Percentiles rank a stretch among this genome's conserved stretches.
Evolutionary conservation across 208 protist genomes (phyloP).

Genomic region (Acanthamoeba sp.): DNA sequence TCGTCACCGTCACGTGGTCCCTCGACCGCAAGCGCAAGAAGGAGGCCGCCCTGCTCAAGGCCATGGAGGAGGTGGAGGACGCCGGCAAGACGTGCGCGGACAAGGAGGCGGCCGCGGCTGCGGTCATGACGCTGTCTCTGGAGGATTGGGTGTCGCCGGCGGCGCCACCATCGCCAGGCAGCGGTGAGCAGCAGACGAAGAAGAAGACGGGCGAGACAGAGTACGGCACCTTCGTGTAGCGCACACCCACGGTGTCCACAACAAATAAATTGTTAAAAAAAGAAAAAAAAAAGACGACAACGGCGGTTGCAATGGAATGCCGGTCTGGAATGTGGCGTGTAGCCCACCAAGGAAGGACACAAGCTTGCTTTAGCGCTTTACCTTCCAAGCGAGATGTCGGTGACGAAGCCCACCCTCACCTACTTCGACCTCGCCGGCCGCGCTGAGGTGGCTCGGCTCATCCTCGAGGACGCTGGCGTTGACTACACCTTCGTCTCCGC

Average conservation of each 20-base stretch:
- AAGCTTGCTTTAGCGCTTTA: too few relatives aligned
- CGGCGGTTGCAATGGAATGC: too few relatives aligned
- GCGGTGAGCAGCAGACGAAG: background rate
- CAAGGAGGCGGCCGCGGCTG: background rate
- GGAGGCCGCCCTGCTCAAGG: background rate
- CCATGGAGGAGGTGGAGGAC: background rate
- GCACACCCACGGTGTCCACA: conserved; percentile 22
- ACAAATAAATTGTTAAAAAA: too few relatives aligned
- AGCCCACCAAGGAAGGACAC: too few relatives aligned
- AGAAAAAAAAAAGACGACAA: too few relatives aligned
- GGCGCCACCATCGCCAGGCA: background rate
- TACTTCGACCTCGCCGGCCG: conserved; percentile 11
- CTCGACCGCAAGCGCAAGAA: conserved; percentile 22
- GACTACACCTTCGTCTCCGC: conserved; percentile 13
- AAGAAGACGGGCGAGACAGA: background rate
- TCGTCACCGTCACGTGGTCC: conserved; percentile 36
- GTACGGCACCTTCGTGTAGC: conserved; percentile 50
- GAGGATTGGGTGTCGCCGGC: background rate
- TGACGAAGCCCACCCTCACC: conserved; percentile 48
- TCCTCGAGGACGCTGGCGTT: background rate
- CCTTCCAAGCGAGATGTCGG: too few relatives aligned
- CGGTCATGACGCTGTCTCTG: background rate
- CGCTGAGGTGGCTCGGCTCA: conserved; percentile 27
- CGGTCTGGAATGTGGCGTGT: too few relatives aligned
- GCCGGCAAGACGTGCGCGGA: background rate